A percentile compares a stretch with the other conserved stretches of the same genome.
These are phyloP conservation scores for Candida labiduridarum DNA, from an alignment of 1,139 yeast genomes.

Conservation along the genomic window DNA sequence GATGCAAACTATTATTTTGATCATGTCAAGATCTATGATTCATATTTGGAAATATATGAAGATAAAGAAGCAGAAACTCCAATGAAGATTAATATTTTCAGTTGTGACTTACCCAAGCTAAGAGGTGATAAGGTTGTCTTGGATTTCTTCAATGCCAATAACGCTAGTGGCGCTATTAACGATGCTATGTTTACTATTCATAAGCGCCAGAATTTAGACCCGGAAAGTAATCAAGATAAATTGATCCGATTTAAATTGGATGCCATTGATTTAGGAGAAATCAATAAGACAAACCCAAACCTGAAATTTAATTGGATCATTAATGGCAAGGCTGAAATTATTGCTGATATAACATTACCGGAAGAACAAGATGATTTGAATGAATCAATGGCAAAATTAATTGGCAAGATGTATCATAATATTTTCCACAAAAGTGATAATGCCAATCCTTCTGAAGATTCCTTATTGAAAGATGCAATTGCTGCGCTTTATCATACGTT, in stretches of 20 bases:
- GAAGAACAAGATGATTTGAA: slow-evolving; percentile 20
- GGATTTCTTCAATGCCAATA: slow-evolving; percentile 69
- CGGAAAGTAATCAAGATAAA: slow-evolving; percentile 35
- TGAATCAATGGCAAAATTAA: slow-evolving; percentile 26
- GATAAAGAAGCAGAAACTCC: slow-evolving; percentile 29
- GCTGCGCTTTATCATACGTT: slow-evolving; percentile 49
- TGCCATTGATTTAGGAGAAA: slow-evolving; percentile 57
- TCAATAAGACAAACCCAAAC: slow-evolving; percentile 33
- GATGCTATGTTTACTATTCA: slow-evolving; percentile 76
- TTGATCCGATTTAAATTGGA: slow-evolving; percentile 66
- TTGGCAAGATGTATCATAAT: slow-evolving; percentile 31
- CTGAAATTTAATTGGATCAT: slow-evolving; percentile 66
- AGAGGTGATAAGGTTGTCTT: slow-evolving; percentile 59
- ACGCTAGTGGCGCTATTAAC: slow-evolving; percentile 72
- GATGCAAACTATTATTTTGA: slow-evolving; percentile 52
- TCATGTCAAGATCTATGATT: slow-evolving; percentile 56
- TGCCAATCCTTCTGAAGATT: slow-evolving; percentile 21
- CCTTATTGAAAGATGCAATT: slow-evolving; percentile 43
- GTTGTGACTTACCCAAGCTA: slow-evolving; percentile 63
- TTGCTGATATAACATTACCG: slow-evolving; percentile 73
- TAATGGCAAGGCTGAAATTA: slow-evolving; percentile 68
- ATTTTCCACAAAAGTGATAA: slow-evolving; percentile 18
- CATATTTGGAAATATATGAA: slow-evolving; percentile 49
- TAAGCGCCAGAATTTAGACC: slow-evolving; percentile 43
- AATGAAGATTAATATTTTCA: slow-evolving; percentile 58